These are phyloP conservation scores for Diaporthe ampelina DNA, from an alignment of 2,329 filamentous ascomycete species.

Conservation along the genomic window DNA sequence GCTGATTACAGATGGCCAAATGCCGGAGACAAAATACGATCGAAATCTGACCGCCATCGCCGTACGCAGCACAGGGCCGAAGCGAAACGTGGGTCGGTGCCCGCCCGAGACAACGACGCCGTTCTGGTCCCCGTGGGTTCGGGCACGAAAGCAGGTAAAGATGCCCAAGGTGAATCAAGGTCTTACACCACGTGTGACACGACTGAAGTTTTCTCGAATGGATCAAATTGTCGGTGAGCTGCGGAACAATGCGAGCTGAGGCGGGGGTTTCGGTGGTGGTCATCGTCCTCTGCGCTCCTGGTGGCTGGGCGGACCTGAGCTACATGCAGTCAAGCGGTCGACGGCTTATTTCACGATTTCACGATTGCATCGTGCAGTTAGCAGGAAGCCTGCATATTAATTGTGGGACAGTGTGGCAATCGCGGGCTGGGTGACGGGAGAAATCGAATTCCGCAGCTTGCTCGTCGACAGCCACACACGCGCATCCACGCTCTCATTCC, in stretches of 20 bases:
- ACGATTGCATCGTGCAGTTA: slow-evolving; percentile 36
- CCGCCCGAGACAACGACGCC: slow-evolving; percentile 39
- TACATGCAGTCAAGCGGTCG: slow-evolving; percentile 30
- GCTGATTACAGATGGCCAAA: slow-evolving; percentile 30
- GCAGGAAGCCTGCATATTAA: slow-evolving; percentile 35
- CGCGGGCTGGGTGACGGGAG: slow-evolving; percentile 27
- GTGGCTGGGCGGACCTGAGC: slow-evolving; percentile 39
- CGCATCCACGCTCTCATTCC: background rate
- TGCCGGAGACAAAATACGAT: slow-evolving; percentile 25
- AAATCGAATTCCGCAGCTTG: slow-evolving; percentile 16
- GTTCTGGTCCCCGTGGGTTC: slow-evolving; percentile 39
- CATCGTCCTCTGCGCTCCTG: slow-evolving; percentile 22
- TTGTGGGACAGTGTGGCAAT: slow-evolving; percentile 40
- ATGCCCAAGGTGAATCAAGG: slow-evolving; percentile 39
- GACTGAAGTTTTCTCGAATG: slow-evolving; percentile 37
- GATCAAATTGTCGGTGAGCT: slow-evolving; percentile 41
- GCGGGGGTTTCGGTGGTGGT: slow-evolving; percentile 29
- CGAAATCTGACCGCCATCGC: slow-evolving; percentile 41
- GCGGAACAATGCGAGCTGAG: slow-evolving; percentile 28
- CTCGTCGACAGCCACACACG: slow-evolving; percentile 7
- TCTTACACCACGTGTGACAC: slow-evolving; percentile 38
- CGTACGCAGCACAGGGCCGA: slow-evolving; percentile 39
- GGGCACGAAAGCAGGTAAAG: slow-evolving; percentile 38
- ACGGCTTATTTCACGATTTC: slow-evolving; percentile 24
- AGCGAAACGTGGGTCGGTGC: slow-evolving; percentile 42